Evolutionary conservation across 768 basidiomycete species (phyloP), one percentile per base, ranked within the genome.

Genomic region (Scleroderma citrinum): DNA sequence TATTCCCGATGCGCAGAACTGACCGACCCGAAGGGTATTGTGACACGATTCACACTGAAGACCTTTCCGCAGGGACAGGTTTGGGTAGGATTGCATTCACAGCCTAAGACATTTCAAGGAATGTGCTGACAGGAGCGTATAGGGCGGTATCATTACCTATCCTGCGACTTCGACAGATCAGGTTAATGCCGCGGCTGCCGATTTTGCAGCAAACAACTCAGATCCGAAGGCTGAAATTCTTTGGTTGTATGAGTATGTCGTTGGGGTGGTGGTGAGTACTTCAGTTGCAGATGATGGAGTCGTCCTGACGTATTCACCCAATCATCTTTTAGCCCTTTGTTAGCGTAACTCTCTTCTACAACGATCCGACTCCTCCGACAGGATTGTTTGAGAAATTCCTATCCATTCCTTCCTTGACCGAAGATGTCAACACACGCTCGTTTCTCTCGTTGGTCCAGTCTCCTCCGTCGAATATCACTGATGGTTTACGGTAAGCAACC

Each of bases 11-110:
- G n/a, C n/a, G n/a, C n/a, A n/a, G n/a, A 6, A 10, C 5, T 49
- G 5, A 50, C 24, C 5, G n/a, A 14, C 43, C 30, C 7, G 32
- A 34, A 75, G 73, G 83, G 83, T 1, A 76, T 84, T 31, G 78
- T 84, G 3, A 84, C 82, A 1, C 70, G 63, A 36, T 78, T 85
- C 55, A 78, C 75, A 0, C 46, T 85, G 19, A 75, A 74, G 52
- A 70, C 78, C 0, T 72, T 71, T 56, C 75, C 82, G 6, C 81
- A 83, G 62, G 65, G 66, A 0, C 60, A 74, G 61, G 76, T 85
- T 49, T 85, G 81, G 82, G 82, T 83, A 64, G 13, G 74, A 12
- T 44, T 12, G 20, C 32, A 12, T 1, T 45, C 40, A 48, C 3
- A 45, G 14, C 10, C 48, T n/a, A 13, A 48, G 17, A 1, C 20